These are phyloP conservation scores for Isabelozyma gotoi DNA, from an alignment of 805 yeast genomes.

Conservation along the genomic window DNA sequence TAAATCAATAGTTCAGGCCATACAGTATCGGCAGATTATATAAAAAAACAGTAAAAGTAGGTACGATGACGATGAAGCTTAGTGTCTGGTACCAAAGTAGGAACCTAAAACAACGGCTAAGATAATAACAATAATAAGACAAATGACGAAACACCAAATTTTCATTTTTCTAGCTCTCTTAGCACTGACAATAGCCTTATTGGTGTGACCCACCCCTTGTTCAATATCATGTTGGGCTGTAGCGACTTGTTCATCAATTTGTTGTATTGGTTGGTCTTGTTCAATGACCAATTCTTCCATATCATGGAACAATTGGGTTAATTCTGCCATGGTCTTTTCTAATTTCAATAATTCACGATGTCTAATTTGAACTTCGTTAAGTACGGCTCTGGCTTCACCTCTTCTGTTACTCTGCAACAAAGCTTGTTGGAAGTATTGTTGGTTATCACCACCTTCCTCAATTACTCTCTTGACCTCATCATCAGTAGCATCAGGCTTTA, in stretches of 20 bases:
- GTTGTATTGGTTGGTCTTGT: conserved; percentile 86
- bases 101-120: conserved; percentile 71
- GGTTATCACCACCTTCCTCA: conserved; percentile 72
- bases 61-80: background rate
- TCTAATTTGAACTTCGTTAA: conserved; percentile 93
- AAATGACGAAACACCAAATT: conserved; percentile 77
- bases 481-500: conserved; percentile 80
- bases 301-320: conserved; percentile 91
- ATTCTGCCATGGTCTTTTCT: conserved; percentile 93
- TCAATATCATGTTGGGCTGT: conserved; percentile 89
- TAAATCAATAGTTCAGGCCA: too few species aligned
- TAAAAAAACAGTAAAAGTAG: too few species aligned
- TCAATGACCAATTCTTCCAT: conserved; percentile 96
- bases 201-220: conserved; percentile 91
- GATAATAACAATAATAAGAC: conserved; percentile 56
- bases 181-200: conserved; percentile 85
- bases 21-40: too few species aligned
- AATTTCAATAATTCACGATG: conserved; percentile 93
- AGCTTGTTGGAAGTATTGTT: conserved; percentile 94
- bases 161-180: conserved; percentile 88
- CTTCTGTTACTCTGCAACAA: conserved; percentile 80
- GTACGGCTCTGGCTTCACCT: conserved; percentile 93
- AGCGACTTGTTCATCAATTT: conserved; percentile 75
- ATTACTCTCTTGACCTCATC: conserved; percentile 83
- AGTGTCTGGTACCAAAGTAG: conserved; percentile 39